Base-by-base conservation (phyloP, 129 eudicot genomes). In the Rutidosis leptorrhynchoides region DNA sequence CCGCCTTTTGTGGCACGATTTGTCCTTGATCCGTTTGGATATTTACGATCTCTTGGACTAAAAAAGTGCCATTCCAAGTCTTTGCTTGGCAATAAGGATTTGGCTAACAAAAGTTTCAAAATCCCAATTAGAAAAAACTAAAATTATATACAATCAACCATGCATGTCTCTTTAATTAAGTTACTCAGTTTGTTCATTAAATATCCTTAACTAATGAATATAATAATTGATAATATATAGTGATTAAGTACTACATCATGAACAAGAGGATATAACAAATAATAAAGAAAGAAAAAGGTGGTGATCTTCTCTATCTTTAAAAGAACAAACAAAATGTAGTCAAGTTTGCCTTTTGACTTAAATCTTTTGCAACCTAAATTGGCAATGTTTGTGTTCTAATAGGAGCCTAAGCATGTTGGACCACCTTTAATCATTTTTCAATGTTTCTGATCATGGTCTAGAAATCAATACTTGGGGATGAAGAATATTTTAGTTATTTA, bases 11-110 rank as follows among this genome's bases (percentile, higher is more conserved):
- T 73, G 3, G 87, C 78, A 8, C 87, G 77, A 42, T 82, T 82
- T 17, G 87, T 75, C 78, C 87, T 82, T 32, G 81, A 79, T 64
- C 87, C 87, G 22, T 82, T 78, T 1, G 87, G 87, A 73, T 78
- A 82, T 65, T 82, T 82, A 57, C 87, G 71, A 62, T 82, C 87
- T 48, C 86, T 57, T 43, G 86, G 86, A 37, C 83, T 77, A 64
- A 82, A 82, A 68, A 82, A 82, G 58, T 82, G 78, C 87, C 87
- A 82, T 74, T 82, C 87, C 63, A 76, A 35, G 68, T 81, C 85
- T 67, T 76, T 81, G 72, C 85, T 78, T 28, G 85, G 85, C 58
- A 81, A 68, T 25, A 65, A 68, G 0, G 85, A 76, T 78, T 81
- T 81, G 27, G 67, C 85, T 81, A 69, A 54, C 35, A 63, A 54